These are phyloP conservation scores for Lithocarpus polystachyus DNA, from an alignment of 306 rosid species.

Conservation along the genomic window DNA sequence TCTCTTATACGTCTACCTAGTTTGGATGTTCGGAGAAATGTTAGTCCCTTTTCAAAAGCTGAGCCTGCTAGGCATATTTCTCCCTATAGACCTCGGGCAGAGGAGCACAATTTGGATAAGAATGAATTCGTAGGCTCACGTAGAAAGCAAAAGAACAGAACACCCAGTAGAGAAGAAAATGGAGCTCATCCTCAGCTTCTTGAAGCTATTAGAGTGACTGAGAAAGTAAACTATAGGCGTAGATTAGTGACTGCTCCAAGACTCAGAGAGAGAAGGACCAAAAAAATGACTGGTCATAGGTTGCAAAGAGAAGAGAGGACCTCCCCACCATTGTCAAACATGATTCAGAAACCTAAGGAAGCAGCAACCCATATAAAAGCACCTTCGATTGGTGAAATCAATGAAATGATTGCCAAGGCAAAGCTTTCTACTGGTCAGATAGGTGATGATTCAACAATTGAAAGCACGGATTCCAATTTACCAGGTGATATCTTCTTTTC, in stretches of 20 bases:
- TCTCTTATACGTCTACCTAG: slow-evolving; percentile 12
- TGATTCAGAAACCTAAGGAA: slow-evolving; percentile 28
- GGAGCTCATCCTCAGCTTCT: slow-evolving; percentile 6
- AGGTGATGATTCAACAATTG: slow-evolving; percentile 13
- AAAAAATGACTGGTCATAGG: slow-evolving; percentile 3
- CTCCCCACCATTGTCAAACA: slow-evolving; percentile 23
- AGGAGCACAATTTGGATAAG: slow-evolving; percentile 20
- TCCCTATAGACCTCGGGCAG: slow-evolving; percentile 28
- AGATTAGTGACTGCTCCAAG: slow-evolving; percentile 74
- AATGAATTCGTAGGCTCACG: slow-evolving; percentile 4
- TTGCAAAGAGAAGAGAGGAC: slow-evolving; percentile 33
- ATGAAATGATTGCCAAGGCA: slow-evolving; percentile 57
- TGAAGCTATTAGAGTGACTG: slow-evolving; percentile 21
- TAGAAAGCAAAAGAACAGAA: slow-evolving; percentile 28
- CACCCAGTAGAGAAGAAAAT: slow-evolving; percentile 4
- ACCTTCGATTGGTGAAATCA: slow-evolving; percentile 57
- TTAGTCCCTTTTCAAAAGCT: slow-evolving; percentile 52
- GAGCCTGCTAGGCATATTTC: slow-evolving; percentile 46
- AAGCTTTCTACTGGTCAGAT: slow-evolving; percentile 31
- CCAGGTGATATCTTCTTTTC: slow-evolving; percentile 87
- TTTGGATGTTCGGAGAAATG: slow-evolving; percentile 34
- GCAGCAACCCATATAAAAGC: slow-evolving; percentile 25
- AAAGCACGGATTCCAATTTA: slow-evolving; percentile 57
- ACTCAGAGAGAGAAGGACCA: slow-evolving; percentile 45
- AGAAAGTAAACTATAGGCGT: slow-evolving; percentile 38